A percentile compares a stretch with the other conserved stretches of the same genome.
Evolutionary conservation across 2,329 filamentous ascomycete genomes (phyloP).

Genomic region (Cladophialophora yegresii): DNA sequence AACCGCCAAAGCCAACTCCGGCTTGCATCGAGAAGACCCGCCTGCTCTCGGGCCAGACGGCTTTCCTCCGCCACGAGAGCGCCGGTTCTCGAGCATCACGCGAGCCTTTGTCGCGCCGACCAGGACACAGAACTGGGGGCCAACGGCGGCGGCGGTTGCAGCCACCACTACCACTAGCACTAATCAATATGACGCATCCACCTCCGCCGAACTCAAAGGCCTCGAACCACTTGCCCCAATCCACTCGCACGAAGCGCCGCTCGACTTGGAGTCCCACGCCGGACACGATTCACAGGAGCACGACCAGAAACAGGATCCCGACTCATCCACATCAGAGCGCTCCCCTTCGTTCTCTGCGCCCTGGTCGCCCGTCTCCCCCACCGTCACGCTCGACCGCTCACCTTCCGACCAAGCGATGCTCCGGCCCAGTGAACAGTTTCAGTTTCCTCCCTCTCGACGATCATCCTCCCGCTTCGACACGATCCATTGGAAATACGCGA

Average conservation of each 20-base stretch:
- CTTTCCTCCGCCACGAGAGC: slow-evolving; percentile 8
- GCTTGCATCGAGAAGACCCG: slow-evolving; percentile 7
- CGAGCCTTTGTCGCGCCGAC: slow-evolving; percentile 9
- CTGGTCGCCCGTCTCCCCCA: slow-evolving; percentile 6
- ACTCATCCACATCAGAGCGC: not conserved
- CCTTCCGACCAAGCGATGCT: slow-evolving; percentile 16
- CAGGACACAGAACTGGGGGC: not conserved
- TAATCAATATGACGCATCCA: not conserved
- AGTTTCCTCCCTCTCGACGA: slow-evolving; percentile 6
- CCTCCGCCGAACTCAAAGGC: slow-evolving; percentile 7
- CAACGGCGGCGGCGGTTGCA: not conserved
- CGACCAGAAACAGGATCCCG: not conserved
- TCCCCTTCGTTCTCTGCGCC: not conserved
- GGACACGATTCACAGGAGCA: not conserved
- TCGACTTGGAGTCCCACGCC: slow-evolving; percentile 10
- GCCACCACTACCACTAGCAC: not conserved
- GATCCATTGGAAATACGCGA: slow-evolving; percentile 31
- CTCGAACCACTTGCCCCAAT: slow-evolving; percentile 24
- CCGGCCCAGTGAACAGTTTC: not conserved
- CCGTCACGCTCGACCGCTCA: slow-evolving; percentile 5
- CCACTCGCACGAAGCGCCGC: slow-evolving; percentile 15
- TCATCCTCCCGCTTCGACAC: slow-evolving; percentile 23
- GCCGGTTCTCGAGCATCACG: slow-evolving; percentile 18
- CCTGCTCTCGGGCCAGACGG: not conserved
- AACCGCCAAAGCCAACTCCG: slow-evolving; percentile 15